A percentile compares a stretch with the other conserved stretches of the same genome.
These are phyloP conservation scores for Pythium sukuiense DNA, from an alignment of 352 stramenopile genomes.

Conservation along the genomic window DNA sequence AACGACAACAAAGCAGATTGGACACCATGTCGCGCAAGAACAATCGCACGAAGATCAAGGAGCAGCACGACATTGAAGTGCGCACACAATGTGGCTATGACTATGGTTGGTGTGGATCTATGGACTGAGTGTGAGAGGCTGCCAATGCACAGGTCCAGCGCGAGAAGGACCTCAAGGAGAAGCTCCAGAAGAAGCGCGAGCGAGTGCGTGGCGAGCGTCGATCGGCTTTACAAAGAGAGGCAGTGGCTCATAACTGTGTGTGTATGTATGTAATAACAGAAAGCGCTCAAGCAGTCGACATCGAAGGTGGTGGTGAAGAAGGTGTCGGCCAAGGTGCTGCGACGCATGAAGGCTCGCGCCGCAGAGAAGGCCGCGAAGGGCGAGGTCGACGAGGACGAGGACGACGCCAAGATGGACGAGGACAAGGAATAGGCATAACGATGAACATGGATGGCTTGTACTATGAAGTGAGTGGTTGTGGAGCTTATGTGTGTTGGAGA, in stretches of 20 bases:
- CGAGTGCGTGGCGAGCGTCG: conserved; percentile 20
- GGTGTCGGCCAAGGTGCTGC: conserved; percentile 41
- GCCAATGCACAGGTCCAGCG: conserved; percentile 19
- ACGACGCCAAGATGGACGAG: conserved; percentile 23
- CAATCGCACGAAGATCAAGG: conserved; percentile 40
- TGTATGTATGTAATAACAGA: conserved; percentile 12
- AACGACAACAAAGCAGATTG: neutral
- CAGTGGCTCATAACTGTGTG: conserved; percentile 7
- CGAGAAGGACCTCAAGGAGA: conserved; percentile 38
- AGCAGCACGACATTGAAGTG: conserved; percentile 39
- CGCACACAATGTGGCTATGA: neutral
- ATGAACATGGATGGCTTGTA: neutral
- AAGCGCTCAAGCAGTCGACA: conserved; percentile 26
- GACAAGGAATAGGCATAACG: conserved; percentile 15
- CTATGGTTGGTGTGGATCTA: neutral
- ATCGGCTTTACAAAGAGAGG: neutral
- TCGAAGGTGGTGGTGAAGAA: conserved; percentile 41
- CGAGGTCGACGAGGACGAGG: conserved; percentile 18
- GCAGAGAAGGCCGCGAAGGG: conserved; percentile 32
- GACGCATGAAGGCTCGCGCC: conserved; percentile 35
- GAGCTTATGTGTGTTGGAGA: no score
- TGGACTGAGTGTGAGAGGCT: neutral
- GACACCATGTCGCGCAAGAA: conserved; percentile 37
- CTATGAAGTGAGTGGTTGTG: neutral
- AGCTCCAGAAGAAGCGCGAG: conserved; percentile 38